Evolutionary conservation across 2,329 filamentous ascomycete genomes (phyloP), one percentile per base, ranked within the genome.

Genomic region (Colletotrichum siamense): DNA sequence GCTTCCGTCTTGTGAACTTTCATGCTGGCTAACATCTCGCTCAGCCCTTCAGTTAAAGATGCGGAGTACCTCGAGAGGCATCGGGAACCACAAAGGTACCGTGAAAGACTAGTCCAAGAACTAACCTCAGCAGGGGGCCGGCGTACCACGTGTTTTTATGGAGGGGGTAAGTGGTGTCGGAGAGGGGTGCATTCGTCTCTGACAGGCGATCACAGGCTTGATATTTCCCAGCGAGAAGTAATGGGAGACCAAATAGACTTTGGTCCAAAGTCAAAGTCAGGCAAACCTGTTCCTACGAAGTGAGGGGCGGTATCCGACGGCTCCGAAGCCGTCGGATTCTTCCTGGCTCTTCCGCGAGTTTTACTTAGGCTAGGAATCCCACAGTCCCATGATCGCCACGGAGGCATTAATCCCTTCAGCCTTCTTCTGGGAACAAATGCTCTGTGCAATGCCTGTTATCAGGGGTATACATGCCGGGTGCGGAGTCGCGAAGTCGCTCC

Each of bases 11-110:
- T 44, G 8, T 6, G 39, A n/a, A 49, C 18, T 49, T 49, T 49
- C 9, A 0, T 4, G 18, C 39, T 1, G 3, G 18, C 3, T 49
- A n/a, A n/a, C n/a, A n/a, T n/a, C n/a, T n/a, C n/a, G n/a, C n/a
- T n/a, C n/a, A n/a, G n/a, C n/a, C n/a, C n/a, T n/a, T n/a, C n/a
- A n/a, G n/a, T n/a, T n/a, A n/a, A n/a, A n/a, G n/a, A n/a, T n/a
- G n/a, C n/a, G n/a, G n/a, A n/a, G n/a, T n/a, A n/a, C n/a, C n/a
- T n/a, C n/a, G n/a, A n/a, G n/a, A n/a, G n/a, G n/a, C n/a, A n/a
- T n/a, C n/a, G n/a, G n/a, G n/a, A n/a, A n/a, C n/a, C n/a, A n/a
- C n/a, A n/a, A n/a, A n/a, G n/a, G n/a, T n/a, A n/a, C n/a, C n/a
- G 4, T 5, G 16, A 44, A 18, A 44, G 36, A 16, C 34, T 6